phyloP scores from a whole-genome alignment of 2,329 filamentous ascomycete species.

The Septoria petroselini region DNA sequence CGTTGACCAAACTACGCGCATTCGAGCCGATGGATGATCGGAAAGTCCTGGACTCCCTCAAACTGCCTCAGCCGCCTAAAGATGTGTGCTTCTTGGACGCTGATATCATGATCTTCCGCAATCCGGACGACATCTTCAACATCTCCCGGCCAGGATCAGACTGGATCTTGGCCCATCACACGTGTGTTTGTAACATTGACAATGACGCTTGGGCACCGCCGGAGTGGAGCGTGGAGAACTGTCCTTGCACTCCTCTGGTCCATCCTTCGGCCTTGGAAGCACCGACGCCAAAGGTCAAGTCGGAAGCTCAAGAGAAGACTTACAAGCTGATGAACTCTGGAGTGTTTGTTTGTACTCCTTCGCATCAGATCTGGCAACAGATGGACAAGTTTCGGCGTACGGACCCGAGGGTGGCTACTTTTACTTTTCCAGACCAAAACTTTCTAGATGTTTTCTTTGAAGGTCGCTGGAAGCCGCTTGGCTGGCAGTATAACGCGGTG shows the following conservation, averaged over 20 bases:
- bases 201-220: slow-evolving; percentile 50
- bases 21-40: slow-evolving; percentile 43
- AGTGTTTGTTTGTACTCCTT: slow-evolving; percentile 51
- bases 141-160: slow-evolving; percentile 38
- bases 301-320: slow-evolving; percentile 29
- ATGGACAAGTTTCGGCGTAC: slow-evolving; percentile 45
- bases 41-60: neutral
- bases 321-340: slow-evolving; percentile 52
- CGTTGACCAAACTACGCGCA: slow-evolving; percentile 56
- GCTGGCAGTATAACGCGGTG: slow-evolving; percentile 53
- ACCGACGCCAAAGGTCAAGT: slow-evolving; percentile 39
- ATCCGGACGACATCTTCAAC: slow-evolving; percentile 49
- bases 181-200: slow-evolving; percentile 54
- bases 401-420: slow-evolving; percentile 41
- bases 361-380: slow-evolving; percentile 38
- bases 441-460: slow-evolving; percentile 52
- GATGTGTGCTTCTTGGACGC: slow-evolving; percentile 53
- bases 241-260: slow-evolving; percentile 46
- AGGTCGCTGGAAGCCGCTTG: slow-evolving; percentile 44
- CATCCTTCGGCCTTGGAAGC: slow-evolving; percentile 40
- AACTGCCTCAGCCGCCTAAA: slow-evolving; percentile 25
- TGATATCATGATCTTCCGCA: slow-evolving; percentile 49
- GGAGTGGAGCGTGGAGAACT: slow-evolving; percentile 51
- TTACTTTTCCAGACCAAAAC: slow-evolving; percentile 55
- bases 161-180: slow-evolving; percentile 50